Conservation (phyloP, 2,329 filamentous ascomycete species). For the Xylaria sp. region DNA sequence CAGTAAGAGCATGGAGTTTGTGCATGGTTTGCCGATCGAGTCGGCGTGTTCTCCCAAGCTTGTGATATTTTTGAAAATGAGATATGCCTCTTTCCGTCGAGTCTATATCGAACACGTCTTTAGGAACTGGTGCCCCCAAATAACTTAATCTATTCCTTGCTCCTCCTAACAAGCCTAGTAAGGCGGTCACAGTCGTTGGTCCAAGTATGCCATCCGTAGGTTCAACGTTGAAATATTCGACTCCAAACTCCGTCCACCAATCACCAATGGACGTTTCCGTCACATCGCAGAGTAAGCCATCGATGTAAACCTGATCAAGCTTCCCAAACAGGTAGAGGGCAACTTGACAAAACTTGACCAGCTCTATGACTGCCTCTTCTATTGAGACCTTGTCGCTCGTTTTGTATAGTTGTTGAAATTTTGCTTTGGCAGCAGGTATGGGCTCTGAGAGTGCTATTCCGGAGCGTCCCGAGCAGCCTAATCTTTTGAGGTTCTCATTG, state of each 20-base stretch:
- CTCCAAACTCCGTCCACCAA: slow-evolving; percentile 96
- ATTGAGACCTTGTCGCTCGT: slow-evolving; percentile 85
- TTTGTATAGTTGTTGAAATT: slow-evolving; percentile 91
- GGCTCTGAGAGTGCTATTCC: slow-evolving; percentile 84
- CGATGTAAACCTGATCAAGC: slow-evolving; percentile 87
- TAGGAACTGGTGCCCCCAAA: slow-evolving; percentile 83
- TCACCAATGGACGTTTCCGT: slow-evolving; percentile 90
- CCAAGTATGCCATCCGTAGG: slow-evolving; percentile 93
- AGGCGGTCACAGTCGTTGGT: slow-evolving; percentile 87
- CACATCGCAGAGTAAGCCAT: slow-evolving; percentile 91
- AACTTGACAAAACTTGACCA: slow-evolving; percentile 91
- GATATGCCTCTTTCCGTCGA: slow-evolving; percentile 84
- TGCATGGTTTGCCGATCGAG: slow-evolving; percentile 87
- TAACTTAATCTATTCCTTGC: slow-evolving; percentile 90
- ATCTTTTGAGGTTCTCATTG: slow-evolving; percentile 91
- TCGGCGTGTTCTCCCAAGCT: slow-evolving; percentile 79
- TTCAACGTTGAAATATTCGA: slow-evolving; percentile 91
- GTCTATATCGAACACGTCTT: slow-evolving; percentile 90
- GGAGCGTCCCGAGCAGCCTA: slow-evolving; percentile 90
- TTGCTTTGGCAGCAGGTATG: slow-evolving; percentile 83
- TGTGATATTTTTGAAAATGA: slow-evolving; percentile 90
- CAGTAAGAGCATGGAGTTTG: slow-evolving; percentile 82
- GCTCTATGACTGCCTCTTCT: slow-evolving; percentile 81
- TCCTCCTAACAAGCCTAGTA: slow-evolving; percentile 89
- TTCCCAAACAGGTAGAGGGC: slow-evolving; percentile 89